Conservation (phyloP, 1,139 yeast species). For the Yamadazyma oceani region DNA sequence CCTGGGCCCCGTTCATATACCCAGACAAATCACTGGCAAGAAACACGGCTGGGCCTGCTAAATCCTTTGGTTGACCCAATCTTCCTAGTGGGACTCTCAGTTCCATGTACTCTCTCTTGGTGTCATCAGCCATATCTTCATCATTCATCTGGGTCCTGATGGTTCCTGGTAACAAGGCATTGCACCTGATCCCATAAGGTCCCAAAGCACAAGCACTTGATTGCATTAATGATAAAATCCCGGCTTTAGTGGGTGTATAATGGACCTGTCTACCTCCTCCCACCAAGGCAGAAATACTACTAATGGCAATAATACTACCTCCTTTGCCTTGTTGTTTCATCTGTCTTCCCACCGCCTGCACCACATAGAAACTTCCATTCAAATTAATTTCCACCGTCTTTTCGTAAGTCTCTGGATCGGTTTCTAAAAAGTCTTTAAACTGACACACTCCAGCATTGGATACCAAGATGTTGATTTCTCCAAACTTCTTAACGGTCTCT, state of each 20-base stretch:
- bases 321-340: slow-evolving; percentile 47
- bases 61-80: slow-evolving; percentile 41
- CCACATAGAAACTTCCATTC: slow-evolving; percentile 43
- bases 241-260: slow-evolving; percentile 50
- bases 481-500: slow-evolving; percentile 34
- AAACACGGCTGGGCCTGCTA: slow-evolving; percentile 50
- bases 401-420: slow-evolving; percentile 30
- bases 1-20: slow-evolving; percentile 45
- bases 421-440: slow-evolving; percentile 24
- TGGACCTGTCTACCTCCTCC: slow-evolving; percentile 42
- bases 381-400: slow-evolving; percentile 37
- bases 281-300: slow-evolving; percentile 40
- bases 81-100: slow-evolving; percentile 46
- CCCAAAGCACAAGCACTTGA: slow-evolving; percentile 46
- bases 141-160: slow-evolving; percentile 40
- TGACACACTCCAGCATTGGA: slow-evolving; percentile 44
- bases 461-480: slow-evolving; percentile 41
- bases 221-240: slow-evolving; percentile 44
- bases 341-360: slow-evolving; percentile 47
- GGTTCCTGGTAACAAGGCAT: slow-evolving; percentile 47
- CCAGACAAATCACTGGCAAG: slow-evolving; percentile 43
- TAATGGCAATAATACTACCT: slow-evolving; percentile 45
- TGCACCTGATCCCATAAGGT: slow-evolving; percentile 37
- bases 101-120: slow-evolving; percentile 33
- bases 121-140: slow-evolving; percentile 32